Base-by-base conservation (phyloP, 1,139 yeast species). In the Saccharomycopsis hybrid region DNA sequence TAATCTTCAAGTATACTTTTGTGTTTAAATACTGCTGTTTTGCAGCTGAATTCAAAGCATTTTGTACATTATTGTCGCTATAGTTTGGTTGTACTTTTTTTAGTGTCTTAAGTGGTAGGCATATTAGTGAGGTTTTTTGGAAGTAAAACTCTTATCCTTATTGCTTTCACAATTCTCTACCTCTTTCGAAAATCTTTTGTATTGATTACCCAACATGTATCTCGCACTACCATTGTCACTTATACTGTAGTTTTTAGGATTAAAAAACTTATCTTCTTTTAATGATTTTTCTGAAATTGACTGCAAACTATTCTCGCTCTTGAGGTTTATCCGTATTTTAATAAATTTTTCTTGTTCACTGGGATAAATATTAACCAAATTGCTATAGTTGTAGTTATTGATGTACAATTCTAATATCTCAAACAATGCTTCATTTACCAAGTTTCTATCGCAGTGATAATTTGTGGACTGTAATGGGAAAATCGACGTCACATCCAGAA, bases 341-440 rank as follows among this genome's bases (percentile, higher is more conserved):
- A 47, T 33, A 18, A 54, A 50, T 28, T 36, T 36, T 29, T 53
- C 53, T 32, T 48, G 41, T n/a, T 44, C 54, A 24, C 57, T 59
- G 1, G 61, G 61, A 42, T 55, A 52, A 7, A 48, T 61, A 9
- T 57, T 55, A 46, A 74, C 69, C 41, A 77, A 61, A 41, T 64
- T 65, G 48, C 72, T 65, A 38, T 68, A 63, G 49, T 71, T 68
- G 54, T 72, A 73, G 35, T 75, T 67, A 52, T 80, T 82, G 53
- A 79, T 75, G 57, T 78, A 80, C 57, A 77, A 76, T 57, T 82
- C 85, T 50, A 85, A 67, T 5, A 85, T 67, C 55, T 81, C 85
- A 35, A 78, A 66, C 41, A 82, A 71, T 1, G 82, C 81, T 56
- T 79, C 84, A 56, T 76, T 78, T 2, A 82, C 83, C 39, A 78